phyloP scores from a whole-genome alignment of 208 protist genomes.

The Acanthamoeba lenticulata region DNA sequence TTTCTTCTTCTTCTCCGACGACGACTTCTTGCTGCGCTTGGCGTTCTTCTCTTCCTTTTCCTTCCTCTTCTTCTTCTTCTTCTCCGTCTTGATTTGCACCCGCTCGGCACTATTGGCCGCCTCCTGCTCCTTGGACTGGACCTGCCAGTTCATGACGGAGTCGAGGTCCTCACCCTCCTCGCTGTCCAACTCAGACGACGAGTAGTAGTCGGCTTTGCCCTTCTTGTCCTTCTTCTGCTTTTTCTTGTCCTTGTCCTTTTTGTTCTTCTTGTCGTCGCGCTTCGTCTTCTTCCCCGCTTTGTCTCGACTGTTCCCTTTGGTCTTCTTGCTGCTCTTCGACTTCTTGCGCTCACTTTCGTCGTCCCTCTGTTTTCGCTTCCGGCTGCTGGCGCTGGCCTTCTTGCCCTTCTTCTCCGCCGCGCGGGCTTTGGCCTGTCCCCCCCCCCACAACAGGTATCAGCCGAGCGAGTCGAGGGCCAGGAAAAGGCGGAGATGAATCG shows the following conservation, averaged over 20 bases:
- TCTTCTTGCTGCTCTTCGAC: not conserved
- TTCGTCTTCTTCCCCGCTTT: too few species aligned
- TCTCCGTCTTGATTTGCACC: not conserved
- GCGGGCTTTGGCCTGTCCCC: too few species aligned
- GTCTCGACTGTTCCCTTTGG: too few species aligned
- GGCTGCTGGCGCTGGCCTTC: not conserved
- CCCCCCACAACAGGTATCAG: not conserved
- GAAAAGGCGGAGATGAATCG: too few species aligned
- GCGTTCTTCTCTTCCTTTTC: too few species aligned
- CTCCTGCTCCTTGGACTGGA: not conserved
- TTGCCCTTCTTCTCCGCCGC: not conserved
- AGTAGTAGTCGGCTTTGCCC: not conserved
- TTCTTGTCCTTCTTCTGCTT: not conserved
- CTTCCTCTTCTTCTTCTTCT: not conserved
- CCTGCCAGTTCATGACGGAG: not conserved
- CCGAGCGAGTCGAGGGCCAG: too few species aligned
- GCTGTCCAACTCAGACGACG: slow-evolving; percentile 9
- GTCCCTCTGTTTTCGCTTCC: slow-evolving; percentile 36
- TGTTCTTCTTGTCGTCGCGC: not conserved
- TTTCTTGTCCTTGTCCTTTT: not conserved
- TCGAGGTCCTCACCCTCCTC: not conserved
- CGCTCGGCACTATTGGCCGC: not conserved
- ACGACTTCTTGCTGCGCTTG: too few species aligned
- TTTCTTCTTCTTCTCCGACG: not conserved
- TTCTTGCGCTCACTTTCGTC: not conserved